phyloP scores from a whole-genome alignment of 306 rosid genomes.

The Quercus gilva region DNA sequence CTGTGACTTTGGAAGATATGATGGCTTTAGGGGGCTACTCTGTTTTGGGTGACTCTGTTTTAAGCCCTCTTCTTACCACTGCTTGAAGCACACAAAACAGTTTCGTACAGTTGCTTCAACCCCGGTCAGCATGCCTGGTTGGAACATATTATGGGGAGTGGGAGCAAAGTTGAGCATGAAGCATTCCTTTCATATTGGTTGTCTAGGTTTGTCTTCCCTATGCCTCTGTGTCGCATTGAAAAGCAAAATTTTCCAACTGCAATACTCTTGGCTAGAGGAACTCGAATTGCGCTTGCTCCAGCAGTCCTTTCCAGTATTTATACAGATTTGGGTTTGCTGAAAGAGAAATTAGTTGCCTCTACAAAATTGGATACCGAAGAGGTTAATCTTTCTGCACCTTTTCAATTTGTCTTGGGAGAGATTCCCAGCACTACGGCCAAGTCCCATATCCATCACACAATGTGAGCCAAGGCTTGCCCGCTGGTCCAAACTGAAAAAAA shows the following conservation, averaged over 20 bases:
- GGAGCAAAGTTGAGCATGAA: neutral
- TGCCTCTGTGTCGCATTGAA: neutral
- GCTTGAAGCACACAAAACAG: too few species aligned
- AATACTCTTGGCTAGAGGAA: conserved; percentile 14
- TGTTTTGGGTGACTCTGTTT: too few species aligned
- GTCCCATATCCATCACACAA: neutral
- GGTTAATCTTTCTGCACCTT: conserved; percentile 27
- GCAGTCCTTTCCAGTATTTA: conserved; percentile 14
- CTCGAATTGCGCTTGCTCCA: conserved; percentile 9
- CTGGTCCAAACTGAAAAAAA: conserved; percentile 3
- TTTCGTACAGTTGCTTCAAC: too few species aligned
- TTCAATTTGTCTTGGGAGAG: conserved; percentile 52
- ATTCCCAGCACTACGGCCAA: conserved; percentile 22
- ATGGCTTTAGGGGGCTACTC: too few species aligned
- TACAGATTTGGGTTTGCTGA: conserved; percentile 2
- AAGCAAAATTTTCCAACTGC: neutral
- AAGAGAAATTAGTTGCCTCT: neutral
- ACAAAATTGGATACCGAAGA: neutral
- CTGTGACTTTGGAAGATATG: too few species aligned
- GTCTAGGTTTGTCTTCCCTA: neutral
- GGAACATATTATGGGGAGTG: neutral
- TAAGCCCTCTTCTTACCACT: too few species aligned
- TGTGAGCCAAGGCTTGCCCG: conserved; percentile 21
- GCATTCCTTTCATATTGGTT: neutral
- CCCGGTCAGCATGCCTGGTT: neutral